Evolutionary conservation across 305 asterid species (phyloP).

Genomic region (Fraxinus baroniana): DNA sequence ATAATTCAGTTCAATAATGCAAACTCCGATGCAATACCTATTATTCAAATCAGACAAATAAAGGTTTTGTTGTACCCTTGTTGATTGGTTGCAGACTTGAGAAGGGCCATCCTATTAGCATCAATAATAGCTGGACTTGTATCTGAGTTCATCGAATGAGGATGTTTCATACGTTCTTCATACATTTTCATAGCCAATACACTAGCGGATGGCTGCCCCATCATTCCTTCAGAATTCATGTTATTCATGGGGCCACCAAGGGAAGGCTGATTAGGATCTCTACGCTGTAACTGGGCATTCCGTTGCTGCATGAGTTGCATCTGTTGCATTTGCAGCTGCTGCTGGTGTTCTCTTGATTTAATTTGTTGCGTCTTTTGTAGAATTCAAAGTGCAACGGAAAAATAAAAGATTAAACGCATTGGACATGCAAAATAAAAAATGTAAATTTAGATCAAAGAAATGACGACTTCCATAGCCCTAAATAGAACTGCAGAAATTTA

Average conservation of each 20-base stretch:
- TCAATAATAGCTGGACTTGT: conserved; percentile 72
- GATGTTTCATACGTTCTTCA: conserved; percentile 92
- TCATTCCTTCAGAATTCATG: conserved; percentile 77
- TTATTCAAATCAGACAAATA: conserved; percentile 1
- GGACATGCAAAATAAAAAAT: background rate
- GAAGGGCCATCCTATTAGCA: conserved; percentile 93
- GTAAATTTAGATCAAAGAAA: background rate
- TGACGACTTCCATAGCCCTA: background rate
- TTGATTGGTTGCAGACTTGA: conserved; percentile 83
- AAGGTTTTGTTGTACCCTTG: conserved; percentile 65
- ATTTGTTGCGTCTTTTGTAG: conserved; percentile 73
- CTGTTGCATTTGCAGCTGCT: conserved; percentile 85
- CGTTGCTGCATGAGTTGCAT: conserved; percentile 94
- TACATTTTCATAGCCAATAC: conserved; percentile 92
- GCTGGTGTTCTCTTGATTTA: conserved; percentile 93
- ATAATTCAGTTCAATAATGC: conserved; percentile 2
- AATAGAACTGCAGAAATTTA: conserved; percentile 21
- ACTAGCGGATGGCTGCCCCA: conserved; percentile 95
- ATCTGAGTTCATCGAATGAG: conserved; percentile 87
- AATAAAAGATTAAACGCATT: background rate
- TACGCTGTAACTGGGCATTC: conserved; percentile 81
- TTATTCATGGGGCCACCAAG: conserved; percentile 81
- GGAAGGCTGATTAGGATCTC: conserved; percentile 93
- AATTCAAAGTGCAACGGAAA: background rate
- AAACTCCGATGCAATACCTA: background rate